Base-by-base conservation (phyloP, 1,139 yeast genomes). In the Hemisphaericaspora subhashii region DNA sequence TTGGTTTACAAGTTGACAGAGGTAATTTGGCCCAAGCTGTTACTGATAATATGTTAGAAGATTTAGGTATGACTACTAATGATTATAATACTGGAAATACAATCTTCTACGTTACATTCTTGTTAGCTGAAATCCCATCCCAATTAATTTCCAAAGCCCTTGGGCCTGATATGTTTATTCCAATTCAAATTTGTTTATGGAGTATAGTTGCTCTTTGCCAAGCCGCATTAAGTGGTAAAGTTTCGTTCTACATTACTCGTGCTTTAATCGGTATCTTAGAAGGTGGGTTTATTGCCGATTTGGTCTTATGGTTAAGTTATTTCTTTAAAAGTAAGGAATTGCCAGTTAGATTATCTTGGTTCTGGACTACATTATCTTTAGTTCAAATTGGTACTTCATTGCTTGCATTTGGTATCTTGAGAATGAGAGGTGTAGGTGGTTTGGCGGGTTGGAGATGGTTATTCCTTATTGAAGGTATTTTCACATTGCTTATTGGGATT, bases 401-500 rank as follows among this genome's bases (percentile, higher is more conserved):
- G 17, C 50, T 62, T 32, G 69, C 68, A 0, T 62, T 61, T 47
- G 69, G 63, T 4, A 40, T 64, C 4, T 56, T 64, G 40, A 52
- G 58, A 43, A 45, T 57, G 51, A 46, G 60, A 43, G 56, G 57
- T 12, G 34, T 46, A 7, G 45, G 64, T 66, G 58, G 58, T 2
- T 40, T 44, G 37, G 54, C 57, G 25, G 86, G 86, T 16, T 81
- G 86, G 86, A 66, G 74, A 47, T 82, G 83, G 82, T 59, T 83
- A 17, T 83, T 83, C 51, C 53, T 83, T 20, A 62, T 83, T 38
- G 89, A 83, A 53, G 89, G 89, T 1, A 40, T 72, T 2, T 53
- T 80, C 38, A 81, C 88, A 1, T 57, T 83, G 5, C 20, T 55
- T 2, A 68, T 83, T 51, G 89, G 88, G 0, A 36, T 81, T 28